Evolutionary conservation across 306 rosid genomes (phyloP), one percentile per base, ranked within the genome.

Genomic region (Pachyrhizus erosus): DNA sequence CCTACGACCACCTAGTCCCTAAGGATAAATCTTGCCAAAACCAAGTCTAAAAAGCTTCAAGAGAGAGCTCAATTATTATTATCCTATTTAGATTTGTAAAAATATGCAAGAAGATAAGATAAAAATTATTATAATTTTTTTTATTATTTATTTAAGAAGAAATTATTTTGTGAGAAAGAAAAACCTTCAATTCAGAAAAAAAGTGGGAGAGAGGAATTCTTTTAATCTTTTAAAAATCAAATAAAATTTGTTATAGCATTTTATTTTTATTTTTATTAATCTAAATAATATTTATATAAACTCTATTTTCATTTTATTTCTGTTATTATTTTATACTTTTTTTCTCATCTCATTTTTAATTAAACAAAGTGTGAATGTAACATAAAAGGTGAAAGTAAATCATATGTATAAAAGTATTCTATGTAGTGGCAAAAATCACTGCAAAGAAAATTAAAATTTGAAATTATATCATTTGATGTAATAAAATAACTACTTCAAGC

Each of bases 41-140:
- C 45, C 21, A 43, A 69, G 11, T 8, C 4, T 3, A 12, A 12
- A 69, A 69, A 68, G 8, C 1, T 8, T 5, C 37, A 26, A 11
- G 21, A 3, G 61, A 31, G 45, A 72, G 10, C 24, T n/a, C 0
- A 29, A 33, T 80, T 57, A 83, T 86, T 87, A 78, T 76, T 57
- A 15, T 23, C 64, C 2, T 20, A 10, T 9, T 9, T 57, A 23
- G 17, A 23, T 9, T 21, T 57, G 17, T 57, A 57, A 57, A 10
- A 21, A 2, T 23, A 21, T 7, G 5, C 14, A 57, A 57, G 64
- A 57, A 57, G 64, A 57, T 21, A 55, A 55, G 5, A 55, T 55
- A 18, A 55, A 21, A 55, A 17, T 2, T 0, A 15, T 18, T 6
- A 1, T 17, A 17, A 51, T 6, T 52, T 18, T n/a, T 52, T 52